Evolutionary conservation across 176 grass and related monocot genomes (phyloP), one percentile per base, ranked within the genome.

Genomic region (Cenchrus fungigraminus): DNA sequence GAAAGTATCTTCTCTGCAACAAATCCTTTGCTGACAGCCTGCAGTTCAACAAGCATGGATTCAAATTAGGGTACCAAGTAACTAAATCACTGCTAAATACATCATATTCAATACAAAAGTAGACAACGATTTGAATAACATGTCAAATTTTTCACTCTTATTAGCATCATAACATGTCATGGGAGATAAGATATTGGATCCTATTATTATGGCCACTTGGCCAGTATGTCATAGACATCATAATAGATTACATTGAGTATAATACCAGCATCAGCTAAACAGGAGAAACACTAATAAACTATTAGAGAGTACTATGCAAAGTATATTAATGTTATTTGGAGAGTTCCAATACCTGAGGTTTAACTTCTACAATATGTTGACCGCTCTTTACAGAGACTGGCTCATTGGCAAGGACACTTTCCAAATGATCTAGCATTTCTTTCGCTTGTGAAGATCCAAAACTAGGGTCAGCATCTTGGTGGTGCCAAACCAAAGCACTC

Each of bases 401-500:
- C 68, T 89, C 87, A 58, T 74, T 79, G 40, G 68, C 59, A 57
- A 89, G 81, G 55, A 89, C 87, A 66, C 76, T 74, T 46, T 89
- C 87, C 60, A 89, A 66, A 59, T 89, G 87, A 84, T 74, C 60
- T 42, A 89, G 47, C 87, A 89, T 79, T 79, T 89, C 87, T 63
- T 89, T 89, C 4, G 87, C 87, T 68, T 89, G 87, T 74, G 87
- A 15, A 84, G 87, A 84, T 84, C 87, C 87, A 89, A 89, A 89
- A 84, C 81, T 68, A 84, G 85, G 87, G 20, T 85, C 91, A 52
- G 87, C 87, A 93, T 93, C 91, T 65, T 87, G 87, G 73, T 93
- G 91, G 60, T 93, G 91, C 91, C 91, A 93, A 40, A 93, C 91
- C 60, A 93, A 70, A 87, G 91, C 91, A 79, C 87, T 93, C 83